Percentiles rank a stretch among this genome's conserved stretches.
Evolutionary conservation across 1,284 basidiomycete species (phyloP).

Genomic region (Austropuccinia psidii): DNA sequence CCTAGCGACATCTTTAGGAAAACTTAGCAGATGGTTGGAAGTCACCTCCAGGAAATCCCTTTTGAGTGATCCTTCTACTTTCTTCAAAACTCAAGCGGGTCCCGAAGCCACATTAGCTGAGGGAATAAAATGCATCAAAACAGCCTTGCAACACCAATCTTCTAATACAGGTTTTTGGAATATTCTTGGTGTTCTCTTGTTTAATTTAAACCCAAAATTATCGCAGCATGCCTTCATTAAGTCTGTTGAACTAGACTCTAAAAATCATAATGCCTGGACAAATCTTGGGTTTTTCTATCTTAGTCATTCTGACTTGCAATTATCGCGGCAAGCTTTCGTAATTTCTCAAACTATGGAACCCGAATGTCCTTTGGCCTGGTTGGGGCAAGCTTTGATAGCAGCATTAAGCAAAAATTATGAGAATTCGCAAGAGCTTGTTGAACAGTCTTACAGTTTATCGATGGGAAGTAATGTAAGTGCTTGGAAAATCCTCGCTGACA

Average conservation of each 20-base stretch:
- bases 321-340: conserved; percentile 79
- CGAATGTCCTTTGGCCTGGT: conserved; percentile 82
- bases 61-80: conserved; percentile 12
- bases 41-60: conserved; percentile 4
- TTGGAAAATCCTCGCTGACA: neutral
- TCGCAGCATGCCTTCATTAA: conserved; percentile 90
- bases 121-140: conserved; percentile 60
- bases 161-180: conserved; percentile 73
- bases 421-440: conserved; percentile 65
- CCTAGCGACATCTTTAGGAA: conserved; percentile 37
- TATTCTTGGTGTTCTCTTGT: conserved; percentile 66
- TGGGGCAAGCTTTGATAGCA: conserved; percentile 82
- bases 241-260: conserved; percentile 73
- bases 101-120: conserved; percentile 45
- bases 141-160: conserved; percentile 68
- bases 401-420: conserved; percentile 57
- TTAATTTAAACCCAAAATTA: conserved; percentile 59
- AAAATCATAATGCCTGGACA: conserved; percentile 63
- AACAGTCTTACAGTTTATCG: conserved; percentile 70
- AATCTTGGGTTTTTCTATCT: conserved; percentile 85
- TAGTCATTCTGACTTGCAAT: conserved; percentile 66
- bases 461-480: conserved; percentile 59
- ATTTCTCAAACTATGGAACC: conserved; percentile 86
- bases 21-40: conserved; percentile 37
- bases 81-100: conserved; percentile 31